A percentile compares a stretch with the other conserved stretches of the same genome.
Conservation (phyloP, 108 stramenopile species). For the Craspedostauros australis region DNA sequence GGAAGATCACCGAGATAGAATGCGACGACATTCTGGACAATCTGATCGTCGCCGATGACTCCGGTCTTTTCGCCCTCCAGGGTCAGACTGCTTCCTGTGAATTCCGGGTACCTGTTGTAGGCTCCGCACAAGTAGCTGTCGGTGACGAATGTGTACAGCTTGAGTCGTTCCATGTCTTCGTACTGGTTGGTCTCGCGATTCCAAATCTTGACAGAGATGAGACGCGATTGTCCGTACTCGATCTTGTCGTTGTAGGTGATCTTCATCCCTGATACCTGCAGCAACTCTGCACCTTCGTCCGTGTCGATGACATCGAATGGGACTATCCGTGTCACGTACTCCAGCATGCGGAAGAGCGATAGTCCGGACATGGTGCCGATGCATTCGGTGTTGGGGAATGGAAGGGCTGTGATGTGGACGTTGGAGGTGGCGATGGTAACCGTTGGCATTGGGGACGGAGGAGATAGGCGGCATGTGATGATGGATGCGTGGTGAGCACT, state of each 20-base stretch:
- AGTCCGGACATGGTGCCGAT: slow-evolving; percentile 38
- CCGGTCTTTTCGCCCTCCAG: slow-evolving; percentile 30
- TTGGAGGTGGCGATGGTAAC: no score
- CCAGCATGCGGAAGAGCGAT: slow-evolving; percentile 32
- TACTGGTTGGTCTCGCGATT: slow-evolving; percentile 17
- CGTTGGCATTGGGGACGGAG: no score
- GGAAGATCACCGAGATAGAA: slow-evolving; percentile 15
- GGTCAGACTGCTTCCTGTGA: slow-evolving; percentile 13
- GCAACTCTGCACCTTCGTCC: slow-evolving; percentile 25
- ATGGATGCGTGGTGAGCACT: no score
- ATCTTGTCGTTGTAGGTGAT: slow-evolving; percentile 39
- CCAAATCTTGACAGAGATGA: slow-evolving; percentile 25
- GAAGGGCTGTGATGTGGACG: no score
- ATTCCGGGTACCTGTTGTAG: slow-evolving; percentile 28
- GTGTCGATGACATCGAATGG: slow-evolving; percentile 26
- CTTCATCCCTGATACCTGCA: slow-evolving; percentile 49
- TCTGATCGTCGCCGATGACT: slow-evolving; percentile 8
- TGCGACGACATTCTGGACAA: slow-evolving; percentile 28
- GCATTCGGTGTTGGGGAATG: slow-evolving; percentile 39
- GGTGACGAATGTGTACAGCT: slow-evolving; percentile 46
- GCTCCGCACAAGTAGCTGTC: slow-evolving; percentile 33
- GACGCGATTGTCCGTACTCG: background rate
- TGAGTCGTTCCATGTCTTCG: slow-evolving; percentile 34
- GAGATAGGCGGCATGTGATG: no score
- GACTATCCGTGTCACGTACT: slow-evolving; percentile 31